Base-by-base conservation (phyloP, 2,329 filamentous ascomycete species). In the Colletotrichum viniferum region DNA sequence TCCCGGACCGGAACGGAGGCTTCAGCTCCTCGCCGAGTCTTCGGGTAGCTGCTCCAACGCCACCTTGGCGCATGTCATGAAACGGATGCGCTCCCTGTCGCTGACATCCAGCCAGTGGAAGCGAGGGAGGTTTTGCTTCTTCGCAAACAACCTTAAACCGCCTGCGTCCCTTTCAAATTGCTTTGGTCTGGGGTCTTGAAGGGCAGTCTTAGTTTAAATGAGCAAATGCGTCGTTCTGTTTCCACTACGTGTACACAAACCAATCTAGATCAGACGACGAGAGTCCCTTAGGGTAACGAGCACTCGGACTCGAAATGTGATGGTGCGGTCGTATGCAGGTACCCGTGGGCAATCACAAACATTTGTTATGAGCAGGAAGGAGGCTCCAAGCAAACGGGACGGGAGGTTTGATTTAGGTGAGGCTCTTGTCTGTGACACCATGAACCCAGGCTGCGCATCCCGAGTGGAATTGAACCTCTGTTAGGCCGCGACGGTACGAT, bases 41-140 rank as follows among this genome's bases (percentile, higher is more conserved):
- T 26, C 14, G 21, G 48, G 10, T 24, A 2, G 13, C 28, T 28
- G 28, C 69, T 55, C 4, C 43, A 58, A 30, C 69, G 69, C 69
- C 69, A 28, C 69, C 61, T 71, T 66, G 69, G 62, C 69, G 62
- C 69, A 71, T 71, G 62, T 18, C 52, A 34, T 71, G 69, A 71
- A 71, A 71, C 69, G 60, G 43, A 43, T 30, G 12, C 69, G 12
- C 61, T 32, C 60, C 34, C 69, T 62, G n/a, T 71, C 66, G 32
- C 62, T 64, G 34, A 21, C 32, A 56, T 14, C 30, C 13, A 21
- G 34, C 38, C 34, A 48, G 34, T 30, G 2, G 32, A 52, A 38
- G 43, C 6, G 60, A 18, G 18, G 36, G 56, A n/a, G 3, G 21
- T 2, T 52, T 61, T 69, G 67, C 34, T 56, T 28, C 67, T 32